These are phyloP conservation scores for Ustulina deusta DNA, from an alignment of 2,329 filamentous ascomycete species.

Conservation along the genomic window DNA sequence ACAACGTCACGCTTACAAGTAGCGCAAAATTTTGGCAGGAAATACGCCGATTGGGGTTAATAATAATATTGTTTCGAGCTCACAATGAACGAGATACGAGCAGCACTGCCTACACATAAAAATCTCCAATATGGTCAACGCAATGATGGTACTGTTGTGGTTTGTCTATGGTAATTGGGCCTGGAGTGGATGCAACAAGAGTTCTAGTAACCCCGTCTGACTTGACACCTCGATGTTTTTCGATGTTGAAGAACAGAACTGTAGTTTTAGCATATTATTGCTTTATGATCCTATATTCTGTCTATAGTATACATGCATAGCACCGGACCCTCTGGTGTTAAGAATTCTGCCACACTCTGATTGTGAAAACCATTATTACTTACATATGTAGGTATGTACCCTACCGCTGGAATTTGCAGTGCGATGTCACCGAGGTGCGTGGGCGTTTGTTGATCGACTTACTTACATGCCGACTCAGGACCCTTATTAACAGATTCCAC, in stretches of 20 bases:
- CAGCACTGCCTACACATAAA: neutral
- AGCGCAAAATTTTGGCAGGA: constrained; percentile 4
- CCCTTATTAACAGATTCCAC: constrained; percentile 20
- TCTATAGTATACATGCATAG: neutral
- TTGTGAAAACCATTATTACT: neutral
- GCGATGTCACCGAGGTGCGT: neutral
- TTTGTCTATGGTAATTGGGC: neutral
- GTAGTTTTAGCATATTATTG: neutral
- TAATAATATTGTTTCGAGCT: constrained; percentile 18
- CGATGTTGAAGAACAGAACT: neutral
- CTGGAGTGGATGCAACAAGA: neutral
- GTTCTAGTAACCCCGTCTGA: too few relatives aligned
- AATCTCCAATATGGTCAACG: neutral
- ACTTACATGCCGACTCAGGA: constrained; percentile 12
- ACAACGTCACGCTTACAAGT: constrained; percentile 32
- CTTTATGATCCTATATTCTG: neutral
- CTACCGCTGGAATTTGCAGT: neutral
- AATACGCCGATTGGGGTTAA: constrained; percentile 7
- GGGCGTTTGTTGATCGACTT: constrained; percentile 14
- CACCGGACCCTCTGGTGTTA: neutral
- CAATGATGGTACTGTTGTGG: neutral
- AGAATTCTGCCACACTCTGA: neutral
- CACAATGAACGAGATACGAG: neutral
- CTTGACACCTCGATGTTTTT: neutral
- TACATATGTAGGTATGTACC: constrained; percentile 3